A percentile compares a stretch with the other conserved stretches of the same genome.
phyloP scores from a whole-genome alignment of 1,284 basidiomycete species.

The Polyporus tsugae region DNA sequence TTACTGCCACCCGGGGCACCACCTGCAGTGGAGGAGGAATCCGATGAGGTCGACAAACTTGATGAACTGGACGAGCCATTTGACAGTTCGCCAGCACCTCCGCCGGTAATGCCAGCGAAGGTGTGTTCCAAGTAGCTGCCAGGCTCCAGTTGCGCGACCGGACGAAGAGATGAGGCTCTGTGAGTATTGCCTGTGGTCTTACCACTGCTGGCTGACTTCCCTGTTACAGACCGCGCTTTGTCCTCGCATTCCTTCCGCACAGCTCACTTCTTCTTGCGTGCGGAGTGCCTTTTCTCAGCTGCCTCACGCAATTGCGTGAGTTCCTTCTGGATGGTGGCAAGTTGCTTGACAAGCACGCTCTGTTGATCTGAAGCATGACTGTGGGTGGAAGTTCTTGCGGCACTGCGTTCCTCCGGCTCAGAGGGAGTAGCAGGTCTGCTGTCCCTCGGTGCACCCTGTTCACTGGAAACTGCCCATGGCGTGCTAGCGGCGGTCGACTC shows the following conservation, averaged over 20 bases:
- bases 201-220: too few relatives aligned
- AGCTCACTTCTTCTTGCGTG: background rate
- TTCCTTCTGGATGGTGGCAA: background rate
- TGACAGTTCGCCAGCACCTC: background rate
- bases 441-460: background rate
- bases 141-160: constrained; percentile 18
- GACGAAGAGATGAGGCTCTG: constrained; percentile 1
- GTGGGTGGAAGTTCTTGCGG: background rate
- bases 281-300: background rate
- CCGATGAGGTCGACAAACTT: background rate
- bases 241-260: background rate
- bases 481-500: background rate
- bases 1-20: too few relatives aligned
- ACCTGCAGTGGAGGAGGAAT: too few relatives aligned
- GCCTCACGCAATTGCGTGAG: background rate
- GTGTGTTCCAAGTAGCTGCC: constrained; percentile 24
- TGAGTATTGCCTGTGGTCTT: background rate
- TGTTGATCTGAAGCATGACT: background rate
- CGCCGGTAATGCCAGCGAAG: constrained; percentile 11
- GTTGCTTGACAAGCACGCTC: background rate
- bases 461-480: too few relatives aligned
- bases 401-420: background rate
- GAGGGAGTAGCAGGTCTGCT: background rate
- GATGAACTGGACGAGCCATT: background rate
- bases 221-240: background rate